Percentiles rank a stretch among this genome's conserved stretches.
These are phyloP conservation scores for Colletotrichum sp. DNA, from an alignment of 2,329 filamentous ascomycete species.

Conservation along the genomic window DNA sequence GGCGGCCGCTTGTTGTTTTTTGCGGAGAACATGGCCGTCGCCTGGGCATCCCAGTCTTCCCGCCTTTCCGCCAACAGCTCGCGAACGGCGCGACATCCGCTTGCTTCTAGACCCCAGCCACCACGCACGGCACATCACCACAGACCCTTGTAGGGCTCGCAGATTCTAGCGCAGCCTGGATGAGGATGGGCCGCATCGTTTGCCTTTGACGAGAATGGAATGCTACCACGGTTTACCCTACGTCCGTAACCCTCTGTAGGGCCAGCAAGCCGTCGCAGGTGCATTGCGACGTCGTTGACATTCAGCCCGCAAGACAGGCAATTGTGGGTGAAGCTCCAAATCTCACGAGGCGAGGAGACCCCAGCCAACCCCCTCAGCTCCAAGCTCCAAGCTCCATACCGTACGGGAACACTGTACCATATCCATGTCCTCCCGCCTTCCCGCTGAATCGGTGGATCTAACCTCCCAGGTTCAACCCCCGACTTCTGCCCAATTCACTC, in stretches of 20 bases:
- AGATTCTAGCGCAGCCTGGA: background rate
- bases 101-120: constrained; percentile 18
- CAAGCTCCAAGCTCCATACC: constrained; percentile 4
- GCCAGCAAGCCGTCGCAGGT: background rate
- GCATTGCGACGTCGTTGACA: background rate
- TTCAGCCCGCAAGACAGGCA: background rate
- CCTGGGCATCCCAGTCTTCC: constrained; percentile 15
- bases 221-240: background rate
- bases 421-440: constrained; percentile 20
- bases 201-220: background rate
- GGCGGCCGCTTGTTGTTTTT: background rate
- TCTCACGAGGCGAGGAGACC: constrained; percentile 10
- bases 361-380: background rate
- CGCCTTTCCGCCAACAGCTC: constrained; percentile 13
- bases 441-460: constrained; percentile 18
- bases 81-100: constrained; percentile 14
- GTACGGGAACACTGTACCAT: constrained; percentile 18
- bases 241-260: constrained; percentile 10
- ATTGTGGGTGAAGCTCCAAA: constrained; percentile 7
- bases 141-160: background rate
- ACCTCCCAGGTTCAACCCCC: constrained; percentile 5
- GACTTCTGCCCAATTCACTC: background rate
- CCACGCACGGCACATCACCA: constrained; percentile 11
- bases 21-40: constrained; percentile 13
- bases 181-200: background rate